Evolutionary conservation across 257 asterid genomes (phyloP).

Genomic region (Nicotiana undulata): DNA sequence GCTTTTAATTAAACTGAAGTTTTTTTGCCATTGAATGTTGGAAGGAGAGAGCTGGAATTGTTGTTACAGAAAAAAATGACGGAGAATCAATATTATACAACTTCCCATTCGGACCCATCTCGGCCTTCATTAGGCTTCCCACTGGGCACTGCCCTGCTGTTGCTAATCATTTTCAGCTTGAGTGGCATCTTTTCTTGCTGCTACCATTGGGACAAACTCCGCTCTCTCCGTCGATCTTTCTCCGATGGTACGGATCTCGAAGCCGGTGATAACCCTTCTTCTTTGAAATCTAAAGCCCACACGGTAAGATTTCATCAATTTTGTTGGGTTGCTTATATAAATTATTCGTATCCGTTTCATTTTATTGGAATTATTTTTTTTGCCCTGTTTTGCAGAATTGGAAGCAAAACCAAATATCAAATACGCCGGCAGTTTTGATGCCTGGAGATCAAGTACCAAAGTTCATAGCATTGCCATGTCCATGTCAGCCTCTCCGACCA

Average conservation of each 20-base stretch:
- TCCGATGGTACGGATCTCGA: slow-evolving; percentile 21
- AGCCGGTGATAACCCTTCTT: slow-evolving; percentile 25
- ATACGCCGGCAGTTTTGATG: slow-evolving; percentile 79
- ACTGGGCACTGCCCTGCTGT: slow-evolving; percentile 77
- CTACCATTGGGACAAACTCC: slow-evolving; percentile 97
- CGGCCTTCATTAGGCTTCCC: slow-evolving; percentile 92
- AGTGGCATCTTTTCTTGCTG: slow-evolving; percentile 91
- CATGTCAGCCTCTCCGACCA: slow-evolving; percentile 40
- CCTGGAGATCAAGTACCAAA: slow-evolving; percentile 58
- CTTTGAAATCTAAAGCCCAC: slow-evolving; percentile 37
- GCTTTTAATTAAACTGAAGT: neutral
- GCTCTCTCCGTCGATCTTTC: slow-evolving; percentile 44
- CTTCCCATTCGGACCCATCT: slow-evolving; percentile 35
- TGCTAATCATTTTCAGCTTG: slow-evolving; percentile 72
- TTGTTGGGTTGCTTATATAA: neutral
- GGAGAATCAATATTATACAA: slow-evolving; percentile 52
- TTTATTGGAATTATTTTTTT: neutral
- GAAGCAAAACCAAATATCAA: slow-evolving; percentile 39
- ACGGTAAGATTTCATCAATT: slow-evolving; percentile 26
- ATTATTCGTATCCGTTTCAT: neutral
- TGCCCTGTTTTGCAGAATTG: slow-evolving; percentile 22
- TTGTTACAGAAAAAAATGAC: neutral
- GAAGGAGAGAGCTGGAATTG: neutral
- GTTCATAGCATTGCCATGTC: slow-evolving; percentile 68
- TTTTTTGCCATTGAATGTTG: neutral